A percentile compares a stretch with the other conserved stretches of the same genome.
These are phyloP conservation scores for Ceratobasidium sp. DNA, from an alignment of 1,284 basidiomycete genomes.

Conservation along the genomic window DNA sequence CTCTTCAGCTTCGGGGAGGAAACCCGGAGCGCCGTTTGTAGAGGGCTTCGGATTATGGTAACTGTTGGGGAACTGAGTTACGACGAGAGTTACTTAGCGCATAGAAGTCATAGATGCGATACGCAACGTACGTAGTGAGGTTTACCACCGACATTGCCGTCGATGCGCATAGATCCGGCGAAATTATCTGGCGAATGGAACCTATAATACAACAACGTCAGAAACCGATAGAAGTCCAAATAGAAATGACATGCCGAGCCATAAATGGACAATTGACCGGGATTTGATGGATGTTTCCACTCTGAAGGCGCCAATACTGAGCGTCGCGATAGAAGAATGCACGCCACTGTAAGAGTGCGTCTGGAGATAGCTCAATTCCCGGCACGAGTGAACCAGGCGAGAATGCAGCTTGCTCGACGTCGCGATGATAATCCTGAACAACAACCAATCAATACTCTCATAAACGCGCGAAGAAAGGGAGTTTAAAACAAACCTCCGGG, in stretches of 20 bases:
- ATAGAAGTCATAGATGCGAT: background rate
- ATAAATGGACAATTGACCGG: conserved; percentile 49
- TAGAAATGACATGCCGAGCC: conserved; percentile 23
- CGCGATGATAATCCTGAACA: conserved; percentile 35
- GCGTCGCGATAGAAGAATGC: conserved; percentile 97
- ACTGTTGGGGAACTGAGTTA: conserved; percentile 55
- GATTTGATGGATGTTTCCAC: conserved; percentile 46
- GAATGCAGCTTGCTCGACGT: conserved; percentile 76
- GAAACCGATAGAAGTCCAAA: background rate
- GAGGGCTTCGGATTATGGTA: conserved; percentile 54
- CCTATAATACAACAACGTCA: background rate
- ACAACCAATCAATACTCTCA: background rate
- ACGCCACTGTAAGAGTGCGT: conserved; percentile 93
- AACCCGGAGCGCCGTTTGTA: conserved; percentile 53
- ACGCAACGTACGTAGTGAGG: conserved; percentile 52
- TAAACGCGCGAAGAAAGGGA: background rate
- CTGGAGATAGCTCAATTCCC: conserved; percentile 89
- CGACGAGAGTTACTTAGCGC: background rate
- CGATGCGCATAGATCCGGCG: conserved; percentile 56
- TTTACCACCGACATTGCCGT: conserved; percentile 54
- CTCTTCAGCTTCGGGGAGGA: conserved; percentile 53
- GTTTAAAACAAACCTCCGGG: conserved; percentile 46
- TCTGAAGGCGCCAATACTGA: conserved; percentile 61
- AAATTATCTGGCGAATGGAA: conserved; percentile 58
- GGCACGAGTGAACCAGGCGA: conserved; percentile 88